Evolutionary conservation across 1,284 basidiomycete species (phyloP).

Genomic region (Microbotryomycetes sp.): DNA sequence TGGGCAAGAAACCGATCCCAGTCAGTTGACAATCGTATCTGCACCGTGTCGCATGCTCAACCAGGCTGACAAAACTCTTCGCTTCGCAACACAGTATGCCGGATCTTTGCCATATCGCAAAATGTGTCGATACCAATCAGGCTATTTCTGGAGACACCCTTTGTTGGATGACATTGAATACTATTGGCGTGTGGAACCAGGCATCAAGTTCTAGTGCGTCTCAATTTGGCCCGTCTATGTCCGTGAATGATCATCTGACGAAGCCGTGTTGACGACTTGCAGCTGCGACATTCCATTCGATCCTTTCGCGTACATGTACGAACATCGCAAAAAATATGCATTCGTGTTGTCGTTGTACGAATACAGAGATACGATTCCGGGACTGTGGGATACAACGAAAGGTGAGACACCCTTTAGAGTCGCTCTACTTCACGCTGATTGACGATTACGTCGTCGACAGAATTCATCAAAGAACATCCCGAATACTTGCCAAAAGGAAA

Average conservation of each 20-base stretch:
- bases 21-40: no score
- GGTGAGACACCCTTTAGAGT: not conserved
- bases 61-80: no score
- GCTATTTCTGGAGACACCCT: constrained; percentile 33
- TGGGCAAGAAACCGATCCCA: constrained; percentile 69
- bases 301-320: constrained; percentile 35
- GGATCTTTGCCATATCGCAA: constrained; percentile 67
- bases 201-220: constrained; percentile 30
- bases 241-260: not conserved
- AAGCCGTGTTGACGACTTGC: constrained; percentile 1
- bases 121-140: constrained; percentile 93
- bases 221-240: not conserved
- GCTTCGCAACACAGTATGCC: no score
- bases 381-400: constrained; percentile 54
- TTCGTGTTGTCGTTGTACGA: constrained; percentile 59
- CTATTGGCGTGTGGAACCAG: constrained; percentile 76
- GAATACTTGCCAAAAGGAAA: constrained; percentile 64
- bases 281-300: constrained; percentile 37
- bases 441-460: constrained; percentile 40
- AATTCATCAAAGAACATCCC: constrained; percentile 62
- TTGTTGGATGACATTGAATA: constrained; percentile 69
- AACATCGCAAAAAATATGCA: constrained; percentile 18
- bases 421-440: not conserved
- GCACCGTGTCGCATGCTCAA: no score
- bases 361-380: constrained; percentile 68